phyloP scores from a whole-genome alignment of 1,139 yeast genomes.

The Blastobotrys serpentis region DNA sequence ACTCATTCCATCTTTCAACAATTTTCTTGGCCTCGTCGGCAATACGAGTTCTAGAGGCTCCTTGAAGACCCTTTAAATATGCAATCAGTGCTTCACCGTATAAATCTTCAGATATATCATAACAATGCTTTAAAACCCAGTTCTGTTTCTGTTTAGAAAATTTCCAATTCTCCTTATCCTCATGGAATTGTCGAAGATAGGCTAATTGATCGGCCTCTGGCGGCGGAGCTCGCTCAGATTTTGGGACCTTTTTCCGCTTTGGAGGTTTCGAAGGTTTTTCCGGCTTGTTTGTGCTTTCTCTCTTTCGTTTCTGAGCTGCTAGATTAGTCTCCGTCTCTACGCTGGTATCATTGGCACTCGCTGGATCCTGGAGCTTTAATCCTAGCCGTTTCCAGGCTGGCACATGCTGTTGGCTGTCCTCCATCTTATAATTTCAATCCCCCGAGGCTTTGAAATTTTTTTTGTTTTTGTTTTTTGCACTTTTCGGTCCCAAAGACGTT shows the following conservation, averaged over 20 bases:
- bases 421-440: not conserved
- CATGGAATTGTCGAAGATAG: constrained; percentile 65
- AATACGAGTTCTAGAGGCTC: constrained; percentile 57
- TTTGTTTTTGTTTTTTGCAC: not conserved
- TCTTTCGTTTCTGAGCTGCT: constrained; percentile 14
- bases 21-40: constrained; percentile 51
- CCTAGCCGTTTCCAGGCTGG: constrained; percentile 96
- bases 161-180: constrained; percentile 72
- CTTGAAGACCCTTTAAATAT: constrained; percentile 71
- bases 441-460: not conserved
- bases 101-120: constrained; percentile 45
- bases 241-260: constrained; percentile 73
- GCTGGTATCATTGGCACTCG: constrained; percentile 20
- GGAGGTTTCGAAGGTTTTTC: constrained; percentile 61
- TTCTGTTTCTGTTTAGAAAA: constrained; percentile 93
- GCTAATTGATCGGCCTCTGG: constrained; percentile 80
- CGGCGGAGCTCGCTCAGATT: constrained; percentile 68
- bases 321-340: constrained; percentile 19
- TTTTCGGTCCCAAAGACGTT: no score
- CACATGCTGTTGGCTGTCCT: constrained; percentile 32
- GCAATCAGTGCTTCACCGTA: constrained; percentile 55
- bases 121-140: constrained; percentile 80
- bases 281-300: constrained; percentile 32
- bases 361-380: constrained; percentile 48
- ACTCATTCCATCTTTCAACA: constrained; percentile 57